phyloP scores from a whole-genome alignment of 768 basidiomycete genomes.

The Amylocystis lapponica region DNA sequence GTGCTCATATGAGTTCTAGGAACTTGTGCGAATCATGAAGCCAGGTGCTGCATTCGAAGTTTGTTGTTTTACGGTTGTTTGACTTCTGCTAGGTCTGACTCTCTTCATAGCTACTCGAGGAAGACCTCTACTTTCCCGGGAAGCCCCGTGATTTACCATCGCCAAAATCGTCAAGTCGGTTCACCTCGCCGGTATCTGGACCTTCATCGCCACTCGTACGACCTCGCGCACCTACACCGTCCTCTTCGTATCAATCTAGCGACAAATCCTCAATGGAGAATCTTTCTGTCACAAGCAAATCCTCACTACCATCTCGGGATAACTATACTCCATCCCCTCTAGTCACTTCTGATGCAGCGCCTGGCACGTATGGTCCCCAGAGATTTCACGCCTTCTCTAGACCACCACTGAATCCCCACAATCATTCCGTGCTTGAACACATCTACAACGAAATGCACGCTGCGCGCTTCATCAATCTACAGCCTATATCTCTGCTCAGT shows the following conservation, averaged over 20 bases:
- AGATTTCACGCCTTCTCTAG: too few relatives aligned
- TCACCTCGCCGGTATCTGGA: neutral
- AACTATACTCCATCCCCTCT: too few relatives aligned
- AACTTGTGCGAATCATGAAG: constrained; percentile 66
- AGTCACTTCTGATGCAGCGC: too few relatives aligned
- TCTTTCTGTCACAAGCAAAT: too few relatives aligned
- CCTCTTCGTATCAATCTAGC: neutral
- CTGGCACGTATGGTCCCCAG: too few relatives aligned
- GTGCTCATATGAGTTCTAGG: constrained; percentile 27
- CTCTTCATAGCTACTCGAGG: constrained; percentile 54
- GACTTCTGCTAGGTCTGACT: neutral
- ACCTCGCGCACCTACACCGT: neutral
- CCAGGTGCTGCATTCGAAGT: constrained; percentile 71
- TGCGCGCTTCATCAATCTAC: constrained; percentile 59
- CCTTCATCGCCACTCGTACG: neutral
- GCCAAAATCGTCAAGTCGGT: neutral
- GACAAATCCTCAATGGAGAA: too few relatives aligned
- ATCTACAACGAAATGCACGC: constrained; percentile 69
- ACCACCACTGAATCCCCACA: constrained; percentile 49
- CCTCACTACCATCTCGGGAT: too few relatives aligned
- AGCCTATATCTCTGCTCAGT: constrained; percentile 55
- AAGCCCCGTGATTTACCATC: constrained; percentile 27
- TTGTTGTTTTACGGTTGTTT: constrained; percentile 6
- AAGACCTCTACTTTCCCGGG: constrained; percentile 71
- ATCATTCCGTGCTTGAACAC: constrained; percentile 57